phyloP scores from a whole-genome alignment of 2,329 filamentous ascomycete genomes.

The Aspergillus phoenicis region DNA sequence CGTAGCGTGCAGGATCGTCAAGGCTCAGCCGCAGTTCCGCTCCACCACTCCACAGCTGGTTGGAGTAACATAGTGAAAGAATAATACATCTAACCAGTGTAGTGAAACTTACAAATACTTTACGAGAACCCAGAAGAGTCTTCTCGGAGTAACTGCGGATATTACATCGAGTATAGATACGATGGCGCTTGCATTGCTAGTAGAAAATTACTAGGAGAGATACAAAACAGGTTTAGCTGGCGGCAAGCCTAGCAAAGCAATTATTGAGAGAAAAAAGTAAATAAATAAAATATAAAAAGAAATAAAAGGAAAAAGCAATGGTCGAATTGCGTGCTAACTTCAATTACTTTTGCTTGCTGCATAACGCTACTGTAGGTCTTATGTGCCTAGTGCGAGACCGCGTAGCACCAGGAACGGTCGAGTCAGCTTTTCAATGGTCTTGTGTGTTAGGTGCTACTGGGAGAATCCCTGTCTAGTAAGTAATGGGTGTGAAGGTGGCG shows the following conservation, averaged over 20 bases:
- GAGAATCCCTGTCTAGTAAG: not conserved
- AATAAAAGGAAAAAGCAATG: no score
- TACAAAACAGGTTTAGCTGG: not conserved
- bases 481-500: no score
- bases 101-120: no score
- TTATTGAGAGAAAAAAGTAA: not conserved
- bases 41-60: slow-evolving; percentile 7
- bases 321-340: no score
- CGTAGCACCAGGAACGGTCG: slow-evolving; percentile 15
- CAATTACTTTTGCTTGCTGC: not conserved
- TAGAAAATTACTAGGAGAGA: no score
- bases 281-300: no score
- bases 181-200: no score
- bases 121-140: no score
- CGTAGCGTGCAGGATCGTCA: slow-evolving; percentile 14
- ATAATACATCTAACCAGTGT: no score
- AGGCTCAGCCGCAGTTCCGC: slow-evolving; percentile 16
- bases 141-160: not conserved
- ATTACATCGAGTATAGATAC: no score
- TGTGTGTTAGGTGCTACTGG: not conserved
- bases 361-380: slow-evolving; percentile 4
- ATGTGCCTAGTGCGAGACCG: not conserved
- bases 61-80: not conserved
- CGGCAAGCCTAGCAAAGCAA: not conserved
- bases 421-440: not conserved